A percentile compares a stretch with the other conserved stretches of the same genome.
Conservation (phyloP, 176 grass and related monocot genomes). For the Dendrocalamus sinicus region DNA sequence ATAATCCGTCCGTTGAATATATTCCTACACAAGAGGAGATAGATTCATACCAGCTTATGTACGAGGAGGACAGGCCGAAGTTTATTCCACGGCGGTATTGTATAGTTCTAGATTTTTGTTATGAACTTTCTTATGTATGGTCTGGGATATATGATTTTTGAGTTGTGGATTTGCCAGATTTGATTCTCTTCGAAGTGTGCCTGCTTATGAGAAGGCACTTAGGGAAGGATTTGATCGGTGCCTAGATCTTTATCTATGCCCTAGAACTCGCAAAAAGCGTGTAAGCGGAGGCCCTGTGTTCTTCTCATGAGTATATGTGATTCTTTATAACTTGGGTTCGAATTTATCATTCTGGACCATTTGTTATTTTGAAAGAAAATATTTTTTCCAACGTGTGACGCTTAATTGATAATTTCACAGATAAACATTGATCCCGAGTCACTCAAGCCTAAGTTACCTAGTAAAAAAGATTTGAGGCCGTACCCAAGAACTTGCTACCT, state of each 20-base stretch:
- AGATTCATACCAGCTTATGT: constrained; percentile 93
- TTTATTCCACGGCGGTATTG: constrained; percentile 88
- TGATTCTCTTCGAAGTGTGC: constrained; percentile 81
- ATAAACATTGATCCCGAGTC: constrained; percentile 98
- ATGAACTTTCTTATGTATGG: constrained; percentile 19
- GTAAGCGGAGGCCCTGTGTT: constrained; percentile 49
- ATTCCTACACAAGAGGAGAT: constrained; percentile 98
- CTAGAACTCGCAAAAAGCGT: constrained; percentile 89
- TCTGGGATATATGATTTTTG: constrained; percentile 27
- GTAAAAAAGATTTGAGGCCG: constrained; percentile 93
- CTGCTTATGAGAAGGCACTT: constrained; percentile 86
- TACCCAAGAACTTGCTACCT: constrained; percentile 93
- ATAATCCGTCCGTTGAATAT: constrained; percentile 96
- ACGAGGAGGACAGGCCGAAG: constrained; percentile 89
- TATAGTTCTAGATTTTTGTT: constrained; percentile 25
- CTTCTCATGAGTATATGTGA: constrained; percentile 6
- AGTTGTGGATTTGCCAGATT: constrained; percentile 59
- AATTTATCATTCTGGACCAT: constrained; percentile 24
- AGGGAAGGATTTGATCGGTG: constrained; percentile 95
- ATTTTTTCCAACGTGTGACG: constrained; percentile 7
- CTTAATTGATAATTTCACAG: constrained; percentile 52
- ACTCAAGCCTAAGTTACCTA: constrained; percentile 91
- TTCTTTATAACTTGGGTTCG: not conserved
- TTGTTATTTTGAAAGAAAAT: not conserved
- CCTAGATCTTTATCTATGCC: constrained; percentile 95